These are phyloP conservation scores for Quercus parvula DNA, from an alignment of 306 rosid genomes.

Conservation along the genomic window DNA sequence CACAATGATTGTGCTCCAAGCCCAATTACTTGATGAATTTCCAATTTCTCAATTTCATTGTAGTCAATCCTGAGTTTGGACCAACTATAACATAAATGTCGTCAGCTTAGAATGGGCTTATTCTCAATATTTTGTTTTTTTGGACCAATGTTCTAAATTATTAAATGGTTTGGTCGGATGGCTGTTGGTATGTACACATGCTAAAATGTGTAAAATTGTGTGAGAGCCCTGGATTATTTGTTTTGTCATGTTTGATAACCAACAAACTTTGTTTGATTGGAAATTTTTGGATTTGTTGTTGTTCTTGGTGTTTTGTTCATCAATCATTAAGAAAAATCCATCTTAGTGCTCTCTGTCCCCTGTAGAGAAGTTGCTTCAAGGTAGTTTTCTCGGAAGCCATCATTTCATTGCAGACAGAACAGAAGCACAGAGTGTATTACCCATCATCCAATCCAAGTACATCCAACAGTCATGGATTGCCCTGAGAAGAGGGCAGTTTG, in stretches of 20 bases:
- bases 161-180: neutral
- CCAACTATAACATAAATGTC: neutral
- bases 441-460: conserved; percentile 13
- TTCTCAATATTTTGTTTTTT: conserved; percentile 2
- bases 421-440: conserved; percentile 9
- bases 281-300: neutral
- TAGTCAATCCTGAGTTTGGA: conserved; percentile 7
- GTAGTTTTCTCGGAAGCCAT: conserved; percentile 16
- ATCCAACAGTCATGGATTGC: neutral
- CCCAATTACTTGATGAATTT: conserved; percentile 21
- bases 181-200: conserved; percentile 12
- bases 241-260: neutral
- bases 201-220: neutral
- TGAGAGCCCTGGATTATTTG: neutral
- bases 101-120: neutral
- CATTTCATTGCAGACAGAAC: conserved; percentile 8
- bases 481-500: conserved; percentile 1
- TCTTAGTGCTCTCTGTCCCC: conserved; percentile 26
- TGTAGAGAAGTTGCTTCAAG: conserved; percentile 11
- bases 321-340: conserved; percentile 32
- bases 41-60: conserved; percentile 29
- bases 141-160: neutral
- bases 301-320: conserved; percentile 13
- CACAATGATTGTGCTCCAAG: conserved; percentile 26
- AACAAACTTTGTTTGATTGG: neutral